Evolutionary conservation across 2,329 filamentous ascomycete genomes (phyloP).

Genomic region (Colletotrichum paranaense): DNA sequence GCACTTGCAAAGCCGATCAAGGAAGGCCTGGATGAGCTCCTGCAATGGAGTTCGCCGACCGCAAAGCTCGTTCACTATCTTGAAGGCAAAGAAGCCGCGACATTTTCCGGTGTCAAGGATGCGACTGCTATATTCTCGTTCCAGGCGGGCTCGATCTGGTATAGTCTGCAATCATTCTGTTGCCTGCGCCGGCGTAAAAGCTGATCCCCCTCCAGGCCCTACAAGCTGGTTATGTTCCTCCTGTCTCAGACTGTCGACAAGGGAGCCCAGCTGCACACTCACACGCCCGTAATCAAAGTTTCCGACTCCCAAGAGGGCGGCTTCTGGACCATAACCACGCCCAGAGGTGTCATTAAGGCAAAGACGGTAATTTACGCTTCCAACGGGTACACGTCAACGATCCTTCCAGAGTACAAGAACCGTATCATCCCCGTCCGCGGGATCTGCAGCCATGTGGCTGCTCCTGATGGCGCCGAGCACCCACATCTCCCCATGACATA

Average conservation of each 20-base stretch:
- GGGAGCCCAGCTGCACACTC: constrained; percentile 33
- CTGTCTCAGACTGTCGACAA: constrained; percentile 55
- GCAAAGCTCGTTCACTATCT: constrained; percentile 25
- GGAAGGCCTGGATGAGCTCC: constrained; percentile 31
- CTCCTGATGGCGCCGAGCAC: constrained; percentile 35
- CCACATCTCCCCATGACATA: constrained; percentile 41
- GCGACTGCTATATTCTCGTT: constrained; percentile 47
- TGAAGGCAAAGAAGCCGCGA: constrained; percentile 40
- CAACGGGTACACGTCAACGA: constrained; percentile 73
- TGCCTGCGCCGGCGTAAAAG: not conserved
- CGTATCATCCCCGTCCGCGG: constrained; percentile 73
- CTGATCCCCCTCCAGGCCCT: constrained; percentile 48
- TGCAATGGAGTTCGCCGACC: constrained; percentile 10
- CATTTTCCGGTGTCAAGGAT: constrained; percentile 50
- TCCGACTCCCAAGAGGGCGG: constrained; percentile 34
- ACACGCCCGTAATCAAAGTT: constrained; percentile 37
- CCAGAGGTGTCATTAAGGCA: constrained; percentile 64
- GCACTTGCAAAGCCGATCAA: constrained; percentile 37
- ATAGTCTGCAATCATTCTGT: not conserved
- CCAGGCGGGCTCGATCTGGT: constrained; percentile 53
- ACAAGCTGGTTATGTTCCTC: constrained; percentile 66
- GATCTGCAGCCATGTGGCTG: constrained; percentile 45
- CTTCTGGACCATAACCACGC: constrained; percentile 51
- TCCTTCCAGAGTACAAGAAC: constrained; percentile 68
- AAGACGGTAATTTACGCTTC: constrained; percentile 71